Percentiles rank a stretch among this genome's conserved stretches.
Conservation (phyloP, 129 eudicot genomes). For the Chrysanthemum makinoi region DNA sequence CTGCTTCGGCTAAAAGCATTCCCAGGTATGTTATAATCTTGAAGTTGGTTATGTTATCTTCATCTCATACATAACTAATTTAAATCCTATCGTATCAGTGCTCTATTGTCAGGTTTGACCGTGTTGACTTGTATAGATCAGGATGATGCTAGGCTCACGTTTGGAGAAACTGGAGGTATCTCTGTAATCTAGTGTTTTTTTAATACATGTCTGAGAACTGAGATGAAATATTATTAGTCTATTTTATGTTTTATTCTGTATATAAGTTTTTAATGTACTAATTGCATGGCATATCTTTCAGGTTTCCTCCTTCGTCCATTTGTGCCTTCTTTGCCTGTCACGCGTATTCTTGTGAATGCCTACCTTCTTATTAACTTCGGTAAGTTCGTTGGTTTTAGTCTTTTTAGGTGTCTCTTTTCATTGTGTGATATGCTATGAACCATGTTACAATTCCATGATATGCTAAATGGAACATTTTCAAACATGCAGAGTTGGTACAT, state of each 20-base stretch:
- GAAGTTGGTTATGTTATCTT: too few relatives aligned
- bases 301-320: conserved; percentile 88
- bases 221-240: not conserved
- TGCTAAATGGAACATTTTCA: not conserved
- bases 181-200: not conserved
- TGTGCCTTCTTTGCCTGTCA: conserved; percentile 78
- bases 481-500: conserved; percentile 44
- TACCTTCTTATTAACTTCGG: conserved; percentile 88
- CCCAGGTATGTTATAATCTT: too few relatives aligned
- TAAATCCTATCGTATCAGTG: conserved; percentile 14
- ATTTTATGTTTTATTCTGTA: too few relatives aligned
- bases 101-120: conserved; percentile 38
- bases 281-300: conserved; percentile 16
- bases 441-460: not conserved
- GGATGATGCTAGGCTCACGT: conserved; percentile 41
- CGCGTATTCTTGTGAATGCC: conserved; percentile 75
- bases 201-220: not conserved
- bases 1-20: not conserved
- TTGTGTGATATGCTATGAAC: not conserved
- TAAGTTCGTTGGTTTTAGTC: conserved; percentile 27
- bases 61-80: too few relatives aligned
- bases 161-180: conserved; percentile 59
- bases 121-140: conserved; percentile 48
- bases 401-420: not conserved
- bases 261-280: not conserved